Evolutionary conservation across 2,329 filamentous ascomycete genomes (phyloP), one percentile per base, ranked within the genome.

Genomic region (Neopestalotiopsis sp.): DNA sequence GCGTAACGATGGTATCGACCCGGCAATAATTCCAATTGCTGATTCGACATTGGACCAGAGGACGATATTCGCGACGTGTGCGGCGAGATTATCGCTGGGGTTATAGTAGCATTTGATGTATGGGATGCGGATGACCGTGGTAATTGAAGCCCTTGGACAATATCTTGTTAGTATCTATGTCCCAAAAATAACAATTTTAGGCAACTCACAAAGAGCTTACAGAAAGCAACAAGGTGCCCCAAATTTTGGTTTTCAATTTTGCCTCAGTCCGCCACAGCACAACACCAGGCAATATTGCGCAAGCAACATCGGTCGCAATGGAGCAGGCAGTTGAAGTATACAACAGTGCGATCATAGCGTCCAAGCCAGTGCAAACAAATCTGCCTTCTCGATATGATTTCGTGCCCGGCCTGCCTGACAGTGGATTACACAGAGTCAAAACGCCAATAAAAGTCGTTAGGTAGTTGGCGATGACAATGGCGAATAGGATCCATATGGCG

Each of bases 211-310:
- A 34, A 28, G 74, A 72, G 67, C 71, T 71, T 67, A 76, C 74
- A 3, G 73, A 75, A 45, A 77, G 68, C 28, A 77, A 67, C n/a
- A 65, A 40, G n/a, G 72, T 71, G 42, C 75, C 72, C 9, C 68
- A 69, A 4, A 77, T 45, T 65, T 77, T 76, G 3, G 71, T 66
- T 20, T 34, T 59, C 28, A 67, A 14, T 28, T 75, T 74, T 75
- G 79, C 78, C 66, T 79, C 77, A 6, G 76, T 77, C 2, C 72
- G 74, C 74, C 76, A 80, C 4, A 80, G 69, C 17, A 80, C 74
- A 3, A 79, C 63, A 2, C 74, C 78, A 0, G 78, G 78, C 6
- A 80, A 70, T 1, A 80, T 69, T 0, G 76, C 75, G 9, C 75
- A 75, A 9, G 75, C 76, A 63, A 78, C 13, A 63, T 80, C 78